Conservation (phyloP, 2,329 filamentous ascomycete genomes). For the Ophiocordyceps camponoti-leonardi region DNA sequence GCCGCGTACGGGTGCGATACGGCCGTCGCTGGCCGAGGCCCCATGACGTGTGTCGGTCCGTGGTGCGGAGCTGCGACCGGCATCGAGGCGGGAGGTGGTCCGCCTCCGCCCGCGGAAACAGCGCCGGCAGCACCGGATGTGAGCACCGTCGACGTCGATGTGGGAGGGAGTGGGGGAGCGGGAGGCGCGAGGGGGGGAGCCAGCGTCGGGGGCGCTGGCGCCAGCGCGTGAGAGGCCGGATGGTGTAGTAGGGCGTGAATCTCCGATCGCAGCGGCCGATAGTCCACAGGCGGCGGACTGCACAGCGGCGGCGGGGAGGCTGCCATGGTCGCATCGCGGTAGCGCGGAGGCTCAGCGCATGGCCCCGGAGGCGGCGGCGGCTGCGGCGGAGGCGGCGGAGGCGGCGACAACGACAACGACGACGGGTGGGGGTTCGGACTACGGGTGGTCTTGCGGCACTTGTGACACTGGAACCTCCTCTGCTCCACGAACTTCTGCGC, state of each 20-base stretch:
- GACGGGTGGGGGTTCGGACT: slow-evolving; percentile 17
- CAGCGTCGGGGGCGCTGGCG: slow-evolving; percentile 6
- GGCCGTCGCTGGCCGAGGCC: slow-evolving; percentile 9
- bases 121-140: no score
- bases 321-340: slow-evolving; percentile 5
- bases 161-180: background rate
- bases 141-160: background rate
- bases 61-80: slow-evolving; percentile 3
- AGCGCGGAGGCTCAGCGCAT: slow-evolving; percentile 2
- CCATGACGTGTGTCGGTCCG: slow-evolving; percentile 9
- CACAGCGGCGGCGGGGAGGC: slow-evolving; percentile 9
- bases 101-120: no score
- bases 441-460: slow-evolving; percentile 43
- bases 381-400: slow-evolving; percentile 1
- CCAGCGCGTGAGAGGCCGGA: slow-evolving; percentile 1
- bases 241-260: slow-evolving; percentile 6
- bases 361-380: slow-evolving; percentile 1
- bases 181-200: background rate
- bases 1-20: slow-evolving; percentile 11
- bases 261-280: slow-evolving; percentile 8
- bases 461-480: slow-evolving; percentile 55
- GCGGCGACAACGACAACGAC: slow-evolving; percentile 6
- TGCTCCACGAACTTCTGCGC: slow-evolving; percentile 42
- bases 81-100: background rate
- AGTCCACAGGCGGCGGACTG: slow-evolving; percentile 12